Base-by-base conservation (phyloP, 106 monocot species). In the Vanilla planifolia region DNA sequence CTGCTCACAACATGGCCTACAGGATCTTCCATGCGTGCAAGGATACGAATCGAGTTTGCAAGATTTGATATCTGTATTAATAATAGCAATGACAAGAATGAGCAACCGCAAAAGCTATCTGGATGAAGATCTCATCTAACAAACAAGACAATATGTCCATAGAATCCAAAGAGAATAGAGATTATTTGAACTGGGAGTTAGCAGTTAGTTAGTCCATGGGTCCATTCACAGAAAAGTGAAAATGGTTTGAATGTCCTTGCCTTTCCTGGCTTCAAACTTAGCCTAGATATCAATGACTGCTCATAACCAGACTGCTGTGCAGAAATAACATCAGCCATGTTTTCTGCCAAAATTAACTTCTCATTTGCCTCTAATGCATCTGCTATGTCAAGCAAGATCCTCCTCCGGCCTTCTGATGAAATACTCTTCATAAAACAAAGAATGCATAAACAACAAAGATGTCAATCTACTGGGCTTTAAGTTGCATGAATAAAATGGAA, bases 21-120 rank as follows among this genome's bases (percentile, higher is more conserved):
- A 29, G 91, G 98, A 55, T 98, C 98, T 39, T 85, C 85, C 91
- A 98, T 98, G 33, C 92, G 73, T 45, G 98, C 98, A 75, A 98
- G 81, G 9, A 76, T 61, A 42, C 88, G 79, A 23, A 98, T 82
- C 4, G 91, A 92, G 9, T 92, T 92, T 47, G 92, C 64, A 50
- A 98, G 78, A 64, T 85, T 92, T 57, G 77, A 84, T 75, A 98
- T 85, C 92, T 91, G 81, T 47, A 24, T 34, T 34, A 21, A 3
- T 34, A 57, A 19, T 33, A 7, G 9, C 33, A 21, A 14, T 8
- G 3, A 57, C 1, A 57, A 57, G 15, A 55, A 51, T 55, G 8
- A 19, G 29, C 33, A 33, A 1, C 45, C 17, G 9, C 55, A 57
- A 57, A 8, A 32, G 5, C 9, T 21, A 21, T 35, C 34, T 19